Base-by-base conservation (phyloP, 345 rosid genomes). In the Rhodamnia rubescens region DNA sequence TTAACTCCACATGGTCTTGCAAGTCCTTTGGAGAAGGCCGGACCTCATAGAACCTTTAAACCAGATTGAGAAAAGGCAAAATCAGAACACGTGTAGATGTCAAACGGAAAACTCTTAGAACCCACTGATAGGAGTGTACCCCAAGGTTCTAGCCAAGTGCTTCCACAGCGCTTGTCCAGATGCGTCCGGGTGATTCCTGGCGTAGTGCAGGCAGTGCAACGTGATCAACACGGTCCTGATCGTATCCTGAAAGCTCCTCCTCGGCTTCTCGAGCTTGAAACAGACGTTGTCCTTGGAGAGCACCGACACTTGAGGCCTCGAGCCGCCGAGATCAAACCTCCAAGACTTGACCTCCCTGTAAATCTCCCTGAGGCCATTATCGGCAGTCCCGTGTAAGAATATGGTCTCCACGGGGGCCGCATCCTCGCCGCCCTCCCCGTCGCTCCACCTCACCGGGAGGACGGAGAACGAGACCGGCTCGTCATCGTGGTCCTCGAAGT, bases 1-100 rank as follows among this genome's bases (percentile, higher is more conserved):
- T 90, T 88, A 95, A 88, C 54, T 74, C 89, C 85, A 90, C 83
- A 89, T 95, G 94, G 82, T 95, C 94, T 75, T 92, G 92, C 92
- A 97, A 91, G 90, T 97, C 98, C 86, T 95, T 91, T 83, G 90
- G 93, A 4, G 96, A 93, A 55, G 98, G 98, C 89, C 89, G 89
- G 75, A 87, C 90, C 22, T 93, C 99, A 88, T 87, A 90, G 22
- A 85, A 89, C 86, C 99, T 97, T 86, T 87, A 94, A 81, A 42
- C 82, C 59, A 27, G 64, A 64, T 14, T n/a, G 53, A 57, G 51
- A 36, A 58, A 14, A 24, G 49, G 42, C 29, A 24, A 26, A 54
- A 54, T 26, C 83, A 74, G 1, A 16, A 61, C 74, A 7, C 21
- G 42, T 1, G 42, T 29, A 8, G 42, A 61, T 29, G 18, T 20